Evolutionary conservation across 148 eudicot genomes (phyloP).

Genomic region (Mesembryanthemum crystallinum): DNA sequence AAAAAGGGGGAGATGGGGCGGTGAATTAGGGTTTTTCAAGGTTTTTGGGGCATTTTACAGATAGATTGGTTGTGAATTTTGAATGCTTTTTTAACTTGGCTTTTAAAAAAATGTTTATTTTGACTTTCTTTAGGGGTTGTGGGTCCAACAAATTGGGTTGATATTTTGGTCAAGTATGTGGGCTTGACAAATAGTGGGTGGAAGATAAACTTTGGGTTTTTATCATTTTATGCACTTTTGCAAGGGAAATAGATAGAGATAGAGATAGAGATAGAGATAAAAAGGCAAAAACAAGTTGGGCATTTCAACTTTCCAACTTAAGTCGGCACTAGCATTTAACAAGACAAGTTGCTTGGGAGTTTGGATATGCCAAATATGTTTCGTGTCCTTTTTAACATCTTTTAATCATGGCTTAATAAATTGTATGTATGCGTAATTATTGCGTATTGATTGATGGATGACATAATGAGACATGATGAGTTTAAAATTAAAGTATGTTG

Average conservation of each 20-base stretch:
- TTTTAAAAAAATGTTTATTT: neutral
- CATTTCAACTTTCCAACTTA: neutral
- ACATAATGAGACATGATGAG: too few relatives aligned
- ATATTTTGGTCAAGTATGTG: slow-evolving; percentile 14
- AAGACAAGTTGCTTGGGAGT: too few relatives aligned
- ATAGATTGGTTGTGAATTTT: neutral
- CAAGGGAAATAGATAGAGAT: neutral
- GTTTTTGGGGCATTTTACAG: neutral
- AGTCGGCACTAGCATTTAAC: too few relatives aligned
- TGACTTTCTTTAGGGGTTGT: slow-evolving; percentile 13
- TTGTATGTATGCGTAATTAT: too few relatives aligned
- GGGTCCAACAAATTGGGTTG: slow-evolving; percentile 14
- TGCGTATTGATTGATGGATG: too few relatives aligned
- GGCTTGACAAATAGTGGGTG: slow-evolving; percentile 6
- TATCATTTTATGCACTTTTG: too few relatives aligned
- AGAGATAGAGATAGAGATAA: neutral
- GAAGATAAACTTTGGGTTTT: slow-evolving; percentile 8
- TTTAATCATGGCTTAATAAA: too few relatives aligned
- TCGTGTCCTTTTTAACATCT: too few relatives aligned
- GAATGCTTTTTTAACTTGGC: neutral
- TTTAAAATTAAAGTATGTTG: too few relatives aligned
- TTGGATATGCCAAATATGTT: too few relatives aligned
- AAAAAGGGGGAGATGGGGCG: slow-evolving; percentile 13
- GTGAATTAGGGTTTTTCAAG: slow-evolving; percentile 31
- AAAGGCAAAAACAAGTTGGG: neutral